A percentile compares a stretch with the other conserved stretches of the same genome.
Evolutionary conservation across 495 filamentous ascomycete genomes (phyloP).

Genomic region (Hypoxylon perforatum): DNA sequence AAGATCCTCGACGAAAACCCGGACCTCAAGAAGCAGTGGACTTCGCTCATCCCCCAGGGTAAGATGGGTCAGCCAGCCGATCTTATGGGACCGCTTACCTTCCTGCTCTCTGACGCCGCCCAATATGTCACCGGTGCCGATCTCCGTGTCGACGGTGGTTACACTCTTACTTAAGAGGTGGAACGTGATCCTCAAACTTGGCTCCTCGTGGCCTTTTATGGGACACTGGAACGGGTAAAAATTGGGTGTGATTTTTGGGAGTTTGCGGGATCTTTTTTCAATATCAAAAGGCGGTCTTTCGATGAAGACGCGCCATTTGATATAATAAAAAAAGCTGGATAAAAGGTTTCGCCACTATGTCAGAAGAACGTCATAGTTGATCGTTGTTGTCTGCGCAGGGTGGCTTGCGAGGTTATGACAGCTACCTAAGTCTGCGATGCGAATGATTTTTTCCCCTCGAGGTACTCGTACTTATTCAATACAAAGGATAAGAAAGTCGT

Average conservation of each 20-base stretch:
- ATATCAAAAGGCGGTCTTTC: conserved; percentile 21
- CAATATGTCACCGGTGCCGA: conserved; percentile 91
- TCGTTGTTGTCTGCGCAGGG: background rate
- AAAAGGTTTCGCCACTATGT: conserved; percentile 4
- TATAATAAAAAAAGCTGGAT: conserved; percentile 12
- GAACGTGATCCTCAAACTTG: too few relatives aligned
- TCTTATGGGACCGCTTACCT: conserved; percentile 92
- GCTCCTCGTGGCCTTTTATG: background rate
- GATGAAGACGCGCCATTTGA: conserved; percentile 3
- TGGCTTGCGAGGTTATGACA: background rate
- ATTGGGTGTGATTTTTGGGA: conserved; percentile 16
- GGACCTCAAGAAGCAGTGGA: conserved; percentile 87
- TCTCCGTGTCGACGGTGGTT: conserved; percentile 89
- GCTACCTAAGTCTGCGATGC: too few relatives aligned
- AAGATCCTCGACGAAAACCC: conserved; percentile 95
- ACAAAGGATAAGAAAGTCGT: too few relatives aligned
- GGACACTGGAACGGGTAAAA: background rate
- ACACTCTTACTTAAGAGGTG: conserved; percentile 77
- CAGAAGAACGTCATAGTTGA: background rate
- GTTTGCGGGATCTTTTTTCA: conserved; percentile 16
- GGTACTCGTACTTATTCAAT: too few relatives aligned
- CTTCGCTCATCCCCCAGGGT: conserved; percentile 86
- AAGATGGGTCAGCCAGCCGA: conserved; percentile 94
- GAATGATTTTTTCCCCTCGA: too few relatives aligned
- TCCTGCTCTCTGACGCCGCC: conserved; percentile 86